Evolutionary conservation across 306 rosid species (phyloP).

Genomic region (Vigna radiata): DNA sequence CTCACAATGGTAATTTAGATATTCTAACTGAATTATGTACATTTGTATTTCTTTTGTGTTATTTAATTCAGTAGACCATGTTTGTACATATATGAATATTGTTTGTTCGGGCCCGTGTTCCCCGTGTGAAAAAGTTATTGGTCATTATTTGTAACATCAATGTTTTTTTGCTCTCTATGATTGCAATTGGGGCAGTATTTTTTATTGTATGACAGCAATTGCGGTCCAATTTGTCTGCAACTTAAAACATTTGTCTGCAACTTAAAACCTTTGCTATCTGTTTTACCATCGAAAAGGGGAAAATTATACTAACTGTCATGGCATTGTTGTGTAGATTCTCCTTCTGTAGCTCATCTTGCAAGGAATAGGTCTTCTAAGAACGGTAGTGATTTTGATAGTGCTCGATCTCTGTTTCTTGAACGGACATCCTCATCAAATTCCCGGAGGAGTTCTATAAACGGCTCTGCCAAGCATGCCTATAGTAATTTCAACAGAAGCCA

Average conservation of each 20-base stretch:
- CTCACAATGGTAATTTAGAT: constrained; percentile 66
- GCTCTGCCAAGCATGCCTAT: constrained; percentile 93
- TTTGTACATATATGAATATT: neutral
- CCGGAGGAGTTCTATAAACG: constrained; percentile 72
- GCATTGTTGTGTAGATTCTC: constrained; percentile 62
- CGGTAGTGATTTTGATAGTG: constrained; percentile 70
- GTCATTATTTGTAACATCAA: neutral
- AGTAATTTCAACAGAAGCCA: constrained; percentile 93
- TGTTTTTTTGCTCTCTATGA: neutral
- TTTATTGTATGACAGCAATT: too few species aligned
- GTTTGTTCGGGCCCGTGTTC: neutral
- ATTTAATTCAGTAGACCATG: neutral
- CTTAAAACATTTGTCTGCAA: too few species aligned
- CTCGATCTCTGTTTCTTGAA: constrained; percentile 81
- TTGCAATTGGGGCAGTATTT: neutral
- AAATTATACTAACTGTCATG: constrained; percentile 5
- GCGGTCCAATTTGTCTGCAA: too few species aligned
- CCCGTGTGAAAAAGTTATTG: neutral
- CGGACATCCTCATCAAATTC: constrained; percentile 85
- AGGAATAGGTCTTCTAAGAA: constrained; percentile 76
- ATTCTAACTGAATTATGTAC: neutral
- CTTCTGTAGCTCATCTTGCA: constrained; percentile 56
- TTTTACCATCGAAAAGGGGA: neutral
- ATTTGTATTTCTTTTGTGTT: constrained; percentile 23
- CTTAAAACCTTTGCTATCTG: neutral